These are phyloP conservation scores for Panaeolus cyanescens DNA, from an alignment of 768 basidiomycete genomes.

Conservation along the genomic window DNA sequence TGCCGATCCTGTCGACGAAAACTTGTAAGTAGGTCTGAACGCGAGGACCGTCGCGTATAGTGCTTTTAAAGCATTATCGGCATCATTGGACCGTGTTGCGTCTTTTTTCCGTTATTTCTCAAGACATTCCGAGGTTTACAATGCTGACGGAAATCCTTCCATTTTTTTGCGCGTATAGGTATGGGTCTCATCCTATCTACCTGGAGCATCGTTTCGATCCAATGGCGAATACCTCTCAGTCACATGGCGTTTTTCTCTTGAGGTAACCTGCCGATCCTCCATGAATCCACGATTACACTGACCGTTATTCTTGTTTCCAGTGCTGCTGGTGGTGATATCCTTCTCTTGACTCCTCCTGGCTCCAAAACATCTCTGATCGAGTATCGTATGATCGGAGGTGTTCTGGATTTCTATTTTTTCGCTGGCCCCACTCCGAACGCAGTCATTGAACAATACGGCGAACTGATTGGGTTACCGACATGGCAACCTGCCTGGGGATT, in stretches of 20 bases:
- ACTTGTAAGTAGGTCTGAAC: constrained; percentile 50
- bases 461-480: constrained; percentile 64
- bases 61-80: not conserved
- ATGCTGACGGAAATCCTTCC: not conserved
- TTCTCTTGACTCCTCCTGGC: constrained; percentile 59
- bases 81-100: constrained; percentile 16
- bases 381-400: constrained; percentile 75
- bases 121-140: not conserved
- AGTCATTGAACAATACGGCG: constrained; percentile 75
- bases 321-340: constrained; percentile 69
- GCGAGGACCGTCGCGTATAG: not conserved
- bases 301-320: constrained; percentile 32
- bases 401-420: constrained; percentile 79
- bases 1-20: constrained; percentile 65
- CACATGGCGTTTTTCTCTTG: constrained; percentile 78
- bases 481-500: constrained; percentile 79
- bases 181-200: constrained; percentile 75
- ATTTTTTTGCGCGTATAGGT: constrained; percentile 36
- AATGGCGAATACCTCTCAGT: constrained; percentile 48
- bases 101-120: not conserved
- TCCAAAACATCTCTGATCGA: constrained; percentile 64
- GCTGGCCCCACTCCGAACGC: constrained; percentile 56
- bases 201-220: constrained; percentile 70
- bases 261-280: constrained; percentile 41
- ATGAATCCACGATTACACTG: not conserved